Conservation (phyloP, 140 eudicot genomes). For the Stevia rebaudiana region DNA sequence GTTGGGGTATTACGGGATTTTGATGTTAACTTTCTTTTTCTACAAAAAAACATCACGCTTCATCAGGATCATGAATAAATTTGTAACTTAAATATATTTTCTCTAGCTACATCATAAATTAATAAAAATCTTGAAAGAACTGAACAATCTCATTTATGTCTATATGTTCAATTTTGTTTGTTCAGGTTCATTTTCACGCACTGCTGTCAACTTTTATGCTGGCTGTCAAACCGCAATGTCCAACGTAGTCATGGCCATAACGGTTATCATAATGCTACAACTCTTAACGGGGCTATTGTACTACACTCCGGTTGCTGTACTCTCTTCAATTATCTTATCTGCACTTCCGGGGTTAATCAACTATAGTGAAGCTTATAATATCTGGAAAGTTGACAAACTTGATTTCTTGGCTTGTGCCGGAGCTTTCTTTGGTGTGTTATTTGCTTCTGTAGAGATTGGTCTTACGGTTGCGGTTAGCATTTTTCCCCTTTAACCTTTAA, state of each 20-base stretch:
- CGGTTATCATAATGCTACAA: conserved; percentile 47
- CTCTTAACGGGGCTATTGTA: conserved; percentile 48
- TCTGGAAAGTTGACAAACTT: conserved; percentile 68
- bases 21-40: no score
- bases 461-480: conserved; percentile 48
- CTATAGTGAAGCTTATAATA: conserved; percentile 39
- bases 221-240: conserved; percentile 61
- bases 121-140: no score
- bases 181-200: conserved; percentile 68
- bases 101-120: no score
- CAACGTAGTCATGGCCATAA: conserved; percentile 61
- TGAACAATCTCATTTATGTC: no score
- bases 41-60: no score
- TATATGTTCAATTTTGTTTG: neutral
- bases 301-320: conserved; percentile 59
- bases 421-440: conserved; percentile 58
- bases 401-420: conserved; percentile 63
- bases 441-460: conserved; percentile 65
- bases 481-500: no score
- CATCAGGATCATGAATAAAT: no score
- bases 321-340: conserved; percentile 58
- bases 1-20: no score
- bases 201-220: conserved; percentile 64
- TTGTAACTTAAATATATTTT: no score
- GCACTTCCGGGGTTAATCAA: conserved; percentile 67